Evolutionary conservation across 495 filamentous ascomycete species (phyloP).

Genomic region (Pyrenopolyporus hunteri): DNA sequence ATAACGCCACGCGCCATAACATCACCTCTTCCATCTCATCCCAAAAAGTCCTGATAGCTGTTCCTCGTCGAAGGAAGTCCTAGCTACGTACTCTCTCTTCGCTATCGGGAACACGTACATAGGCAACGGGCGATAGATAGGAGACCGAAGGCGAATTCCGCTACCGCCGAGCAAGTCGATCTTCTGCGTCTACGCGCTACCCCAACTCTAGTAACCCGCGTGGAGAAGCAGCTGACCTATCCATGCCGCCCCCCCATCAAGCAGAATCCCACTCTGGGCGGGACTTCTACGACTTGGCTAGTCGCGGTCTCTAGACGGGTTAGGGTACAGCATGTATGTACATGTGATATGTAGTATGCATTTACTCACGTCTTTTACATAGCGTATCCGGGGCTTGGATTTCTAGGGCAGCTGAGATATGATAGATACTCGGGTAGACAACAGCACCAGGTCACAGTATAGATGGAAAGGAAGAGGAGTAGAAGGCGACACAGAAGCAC

Average conservation of each 20-base stretch:
- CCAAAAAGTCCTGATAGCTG: too few relatives aligned
- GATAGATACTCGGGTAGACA: background rate
- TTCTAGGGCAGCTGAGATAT: too few relatives aligned
- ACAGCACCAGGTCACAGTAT: background rate
- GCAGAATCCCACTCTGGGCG: constrained; percentile 28
- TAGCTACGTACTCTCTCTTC: constrained; percentile 4
- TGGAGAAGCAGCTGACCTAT: constrained; percentile 31
- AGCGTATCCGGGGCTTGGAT: too few relatives aligned
- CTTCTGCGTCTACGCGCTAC: constrained; percentile 18
- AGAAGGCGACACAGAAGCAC: too few relatives aligned
- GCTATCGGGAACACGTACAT: background rate
- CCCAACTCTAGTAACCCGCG: constrained; percentile 34
- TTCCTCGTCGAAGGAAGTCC: too few relatives aligned
- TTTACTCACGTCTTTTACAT: too few relatives aligned
- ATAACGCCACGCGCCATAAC: too few relatives aligned
- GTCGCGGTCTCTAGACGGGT: constrained; percentile 16
- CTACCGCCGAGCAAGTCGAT: constrained; percentile 15
- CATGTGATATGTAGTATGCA: background rate
- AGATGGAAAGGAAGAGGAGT: background rate
- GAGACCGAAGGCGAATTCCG: constrained; percentile 24
- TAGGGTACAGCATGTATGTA: background rate
- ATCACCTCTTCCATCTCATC: too few relatives aligned
- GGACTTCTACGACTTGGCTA: constrained; percentile 30
- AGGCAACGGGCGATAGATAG: background rate
- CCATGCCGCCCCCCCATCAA: constrained; percentile 32